These are phyloP conservation scores for Trametes gibbosa DNA, from an alignment of 768 basidiomycete genomes.

Conservation along the genomic window DNA sequence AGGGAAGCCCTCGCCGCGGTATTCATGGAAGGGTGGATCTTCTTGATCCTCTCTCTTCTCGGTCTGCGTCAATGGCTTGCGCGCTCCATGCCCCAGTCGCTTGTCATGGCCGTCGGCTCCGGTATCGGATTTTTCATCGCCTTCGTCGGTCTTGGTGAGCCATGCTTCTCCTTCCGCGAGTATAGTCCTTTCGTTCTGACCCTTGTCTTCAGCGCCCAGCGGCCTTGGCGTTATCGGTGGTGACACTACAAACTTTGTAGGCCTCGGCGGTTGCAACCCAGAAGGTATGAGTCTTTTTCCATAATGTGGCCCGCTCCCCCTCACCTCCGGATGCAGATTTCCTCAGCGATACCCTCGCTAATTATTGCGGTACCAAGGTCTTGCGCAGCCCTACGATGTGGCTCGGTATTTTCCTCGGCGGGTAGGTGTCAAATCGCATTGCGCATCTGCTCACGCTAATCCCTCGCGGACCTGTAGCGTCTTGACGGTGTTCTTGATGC, in stretches of 20 bases:
- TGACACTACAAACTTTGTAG: constrained; percentile 63
- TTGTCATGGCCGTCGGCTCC: constrained; percentile 80
- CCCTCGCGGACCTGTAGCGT: constrained; percentile 40
- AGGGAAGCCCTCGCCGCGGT: constrained; percentile 81
- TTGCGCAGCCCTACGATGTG: constrained; percentile 78
- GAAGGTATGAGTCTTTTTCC: constrained; percentile 33
- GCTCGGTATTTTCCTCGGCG: constrained; percentile 85
- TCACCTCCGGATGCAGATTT: constrained; percentile 37
- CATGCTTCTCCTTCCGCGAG: background rate
- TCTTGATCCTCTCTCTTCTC: constrained; percentile 73
- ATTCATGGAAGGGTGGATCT: constrained; percentile 87
- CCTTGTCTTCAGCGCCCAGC: constrained; percentile 44
- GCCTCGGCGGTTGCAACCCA: constrained; percentile 70
- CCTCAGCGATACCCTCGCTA: constrained; percentile 41
- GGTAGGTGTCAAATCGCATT: constrained; percentile 40
- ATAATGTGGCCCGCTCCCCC: constrained; percentile 2
- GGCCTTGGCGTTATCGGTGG: constrained; percentile 80
- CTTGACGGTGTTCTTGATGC: constrained; percentile 74
- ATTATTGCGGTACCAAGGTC: constrained; percentile 63
- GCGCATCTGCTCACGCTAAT: background rate
- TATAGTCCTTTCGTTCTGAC: constrained; percentile 2
- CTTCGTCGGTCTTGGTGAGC: constrained; percentile 39
- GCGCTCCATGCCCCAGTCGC: constrained; percentile 83
- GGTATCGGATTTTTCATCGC: constrained; percentile 90
- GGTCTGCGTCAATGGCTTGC: constrained; percentile 90